Evolutionary conservation across 257 asterid species (phyloP), one percentile per base, ranked within the genome.

Genomic region (Lycium barbarum): DNA sequence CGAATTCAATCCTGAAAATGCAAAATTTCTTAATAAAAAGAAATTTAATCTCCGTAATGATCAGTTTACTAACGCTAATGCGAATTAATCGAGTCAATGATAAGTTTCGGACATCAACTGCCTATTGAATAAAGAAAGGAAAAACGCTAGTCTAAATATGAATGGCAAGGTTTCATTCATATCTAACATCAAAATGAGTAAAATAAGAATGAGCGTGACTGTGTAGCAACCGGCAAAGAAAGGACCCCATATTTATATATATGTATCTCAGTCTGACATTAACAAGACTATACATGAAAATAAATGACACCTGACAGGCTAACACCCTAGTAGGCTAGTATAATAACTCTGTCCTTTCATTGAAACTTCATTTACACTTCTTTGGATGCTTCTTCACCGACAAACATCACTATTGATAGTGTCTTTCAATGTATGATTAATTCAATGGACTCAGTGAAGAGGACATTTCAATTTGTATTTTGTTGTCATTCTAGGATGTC

Each of bases 271-370:
- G 40, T 73, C 58, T 47, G 81, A 73, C 81, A 47, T 73, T 73
- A n/a, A 73, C 54, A 72, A 45, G 38, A 72, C 80, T 47, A n/a
- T 73, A 47, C 59, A 47, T 45, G 59, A 73, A 47, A 73, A 73
- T 47, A 47, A 73, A 47, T 47, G 20, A 6, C 59, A 73, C 80
- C 80, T 73, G 20, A 47, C 61, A 73, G 26, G 40, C 22, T 73
- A 26, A 26, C 33, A 26, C 33, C 33, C 33, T 26, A 26, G 17
- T 40, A 70, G n/a, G n/a, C n/a, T 9, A 5, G 2, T 59, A 59
- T 47, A 72, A 73, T 73, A 47, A 47, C 61, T 47, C 9, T 45
- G 40, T 12, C 11, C 59, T 55, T 55, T 55, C 61, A 13, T 5
- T 55, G n/a, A 55, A 55, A 13, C 15, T 55, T 55, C 61, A 55